Evolutionary conservation across 2,329 filamentous ascomycete species (phyloP).

Genomic region (Aspergillus sclerotialis): DNA sequence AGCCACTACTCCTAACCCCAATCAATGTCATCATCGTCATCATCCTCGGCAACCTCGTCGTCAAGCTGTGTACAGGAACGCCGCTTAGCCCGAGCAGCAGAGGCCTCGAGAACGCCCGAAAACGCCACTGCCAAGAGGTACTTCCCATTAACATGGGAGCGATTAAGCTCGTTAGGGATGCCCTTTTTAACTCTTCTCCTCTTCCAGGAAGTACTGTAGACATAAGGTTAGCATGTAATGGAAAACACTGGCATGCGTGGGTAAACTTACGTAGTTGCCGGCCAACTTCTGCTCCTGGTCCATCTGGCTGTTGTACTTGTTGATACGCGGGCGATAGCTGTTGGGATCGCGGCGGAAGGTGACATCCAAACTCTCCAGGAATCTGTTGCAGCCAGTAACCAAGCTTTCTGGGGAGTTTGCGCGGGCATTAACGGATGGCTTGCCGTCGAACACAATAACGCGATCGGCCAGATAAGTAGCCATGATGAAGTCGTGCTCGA

Average conservation of each 20-base stretch:
- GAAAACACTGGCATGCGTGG: background rate
- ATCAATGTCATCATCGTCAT: slow-evolving; percentile 53
- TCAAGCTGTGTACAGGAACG: slow-evolving; percentile 37
- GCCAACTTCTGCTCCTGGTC: slow-evolving; percentile 93
- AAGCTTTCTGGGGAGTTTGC: slow-evolving; percentile 89
- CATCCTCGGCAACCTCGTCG: slow-evolving; percentile 42
- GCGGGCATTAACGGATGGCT: slow-evolving; percentile 80
- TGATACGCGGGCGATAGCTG: slow-evolving; percentile 95
- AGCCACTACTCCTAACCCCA: slow-evolving; percentile 9
- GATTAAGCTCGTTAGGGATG: slow-evolving; percentile 39
- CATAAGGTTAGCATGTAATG: background rate
- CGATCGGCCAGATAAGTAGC: slow-evolving; percentile 75
- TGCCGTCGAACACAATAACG: slow-evolving; percentile 95
- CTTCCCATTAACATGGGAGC: slow-evolving; percentile 27
- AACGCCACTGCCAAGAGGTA: slow-evolving; percentile 31
- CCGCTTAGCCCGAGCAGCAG: slow-evolving; percentile 23
- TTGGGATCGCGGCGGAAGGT: slow-evolving; percentile 97
- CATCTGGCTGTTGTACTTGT: slow-evolving; percentile 91
- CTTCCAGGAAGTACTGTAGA: slow-evolving; percentile 85
- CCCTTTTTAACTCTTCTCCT: slow-evolving; percentile 62
- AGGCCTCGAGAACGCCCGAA: slow-evolving; percentile 38
- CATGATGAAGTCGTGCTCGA: slow-evolving; percentile 99
- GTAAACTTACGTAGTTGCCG: slow-evolving; percentile 75
- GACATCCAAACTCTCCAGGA: slow-evolving; percentile 93
- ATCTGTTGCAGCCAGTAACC: slow-evolving; percentile 90